Evolutionary conservation across 495 filamentous ascomycete species (phyloP), one percentile per base, ranked within the genome.

Genomic region (Jackrogersella minutella): DNA sequence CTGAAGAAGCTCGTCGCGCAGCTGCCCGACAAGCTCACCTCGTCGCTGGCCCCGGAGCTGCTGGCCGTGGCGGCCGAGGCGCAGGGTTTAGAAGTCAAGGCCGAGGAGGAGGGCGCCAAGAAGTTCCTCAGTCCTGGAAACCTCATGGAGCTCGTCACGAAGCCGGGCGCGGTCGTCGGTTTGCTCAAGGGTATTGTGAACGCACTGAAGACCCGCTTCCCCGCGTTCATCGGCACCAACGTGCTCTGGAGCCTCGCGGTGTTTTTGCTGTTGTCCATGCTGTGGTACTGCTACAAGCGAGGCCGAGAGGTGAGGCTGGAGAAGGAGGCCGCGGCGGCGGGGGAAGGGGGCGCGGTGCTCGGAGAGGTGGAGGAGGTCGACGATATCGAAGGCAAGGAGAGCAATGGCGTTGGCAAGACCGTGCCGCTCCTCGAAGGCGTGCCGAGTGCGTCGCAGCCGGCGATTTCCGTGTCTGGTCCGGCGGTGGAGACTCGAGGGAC

Each of bases 211-310:
- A 77, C 88, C 55, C 79, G 93, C 31, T 99, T 93, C 80, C 95
- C 95, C 1, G 90, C 91, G 1, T 89, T 95, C 41, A 77, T 97
- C 60, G 88, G 86, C 14, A 91, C 92, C 70, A 97, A 94, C 77
- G 87, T 95, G 30, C 81, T 97, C 3, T 89, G 94, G 86, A 93
- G 90, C 57, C 73, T 97, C 47, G 93, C 89, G 0, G 76, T 97
- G 8, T 93, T 93, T 71, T 80, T 97, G 60, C 81, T 99, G 10
- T 77, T 99, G 28, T 92, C 93, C 73, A 91, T 94, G 49, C 85
- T 98, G 61, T 99, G 94, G 94, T 99, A 99, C 75, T 97, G 92
- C 76, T 91, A 97, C 74, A 97, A 97, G 76, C 87, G 95, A 11
- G 95, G 95, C 33, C 85, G 86, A 13, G 95, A 99, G 77, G 87